These are phyloP conservation scores for Globisporangium iwayamae DNA, from an alignment of 352 stramenopile genomes.

Conservation along the genomic window DNA sequence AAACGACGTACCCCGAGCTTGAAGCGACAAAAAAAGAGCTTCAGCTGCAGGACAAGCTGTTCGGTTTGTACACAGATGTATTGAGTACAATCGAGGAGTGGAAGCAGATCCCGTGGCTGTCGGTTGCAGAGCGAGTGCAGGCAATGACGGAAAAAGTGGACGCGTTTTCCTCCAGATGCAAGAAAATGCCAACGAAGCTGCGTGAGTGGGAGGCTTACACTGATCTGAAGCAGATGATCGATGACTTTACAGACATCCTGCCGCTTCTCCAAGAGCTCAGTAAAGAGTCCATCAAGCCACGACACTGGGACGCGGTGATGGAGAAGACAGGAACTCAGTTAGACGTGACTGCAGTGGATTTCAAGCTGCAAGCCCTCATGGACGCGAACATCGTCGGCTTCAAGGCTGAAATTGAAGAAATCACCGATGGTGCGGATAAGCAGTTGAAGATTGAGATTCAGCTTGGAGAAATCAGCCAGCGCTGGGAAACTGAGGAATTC, in stretches of 20 bases:
- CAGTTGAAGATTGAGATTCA: conserved; percentile 97
- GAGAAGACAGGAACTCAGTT: conserved; percentile 92
- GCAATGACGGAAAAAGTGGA: conserved; percentile 97
- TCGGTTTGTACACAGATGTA: conserved; percentile 97
- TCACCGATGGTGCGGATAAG: conserved; percentile 97
- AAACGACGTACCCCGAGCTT: conserved; percentile 96
- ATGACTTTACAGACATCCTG: conserved; percentile 97
- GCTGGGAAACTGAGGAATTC: conserved; percentile 95
- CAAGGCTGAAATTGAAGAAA: conserved; percentile 96
- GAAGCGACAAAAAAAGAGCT: conserved; percentile 98
- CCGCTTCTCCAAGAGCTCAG: conserved; percentile 95
- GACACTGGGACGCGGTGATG: conserved; percentile 98
- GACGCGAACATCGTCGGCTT: conserved; percentile 90
- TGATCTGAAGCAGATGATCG: conserved; percentile 95
- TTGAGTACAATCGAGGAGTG: conserved; percentile 96
- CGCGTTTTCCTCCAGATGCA: conserved; percentile 93
- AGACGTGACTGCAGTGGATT: conserved; percentile 92
- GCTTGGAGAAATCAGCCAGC: conserved; percentile 91
- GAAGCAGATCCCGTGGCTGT: conserved; percentile 95
- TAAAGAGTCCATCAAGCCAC: conserved; percentile 94
- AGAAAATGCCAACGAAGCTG: conserved; percentile 96
- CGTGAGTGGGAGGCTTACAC: conserved; percentile 97
- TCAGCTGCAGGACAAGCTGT: conserved; percentile 91
- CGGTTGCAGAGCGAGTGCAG: conserved; percentile 92
- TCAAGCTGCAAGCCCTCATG: conserved; percentile 95